phyloP scores from a whole-genome alignment of 2,329 filamentous ascomycete species.

The Exophiala sideris region DNA sequence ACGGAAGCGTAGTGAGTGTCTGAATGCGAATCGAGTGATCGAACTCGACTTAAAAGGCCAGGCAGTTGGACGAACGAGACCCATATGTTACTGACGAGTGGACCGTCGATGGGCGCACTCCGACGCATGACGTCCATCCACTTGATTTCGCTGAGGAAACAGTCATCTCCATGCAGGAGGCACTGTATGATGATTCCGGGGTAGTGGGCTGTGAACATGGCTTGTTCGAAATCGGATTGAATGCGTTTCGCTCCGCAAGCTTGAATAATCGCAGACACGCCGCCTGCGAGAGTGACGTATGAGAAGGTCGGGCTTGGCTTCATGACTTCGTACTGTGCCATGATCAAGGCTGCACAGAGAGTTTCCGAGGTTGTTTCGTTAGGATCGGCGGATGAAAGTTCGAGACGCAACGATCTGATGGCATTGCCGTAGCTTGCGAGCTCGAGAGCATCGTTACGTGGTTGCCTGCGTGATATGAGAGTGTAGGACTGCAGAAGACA shows the following conservation, averaged over 20 bases:
- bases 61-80: neutral
- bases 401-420: constrained; percentile 1
- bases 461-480: neutral
- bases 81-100: neutral
- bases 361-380: constrained; percentile 2
- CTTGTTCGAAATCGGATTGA: constrained; percentile 2
- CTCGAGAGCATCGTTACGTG: constrained; percentile 1
- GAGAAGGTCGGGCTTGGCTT: neutral
- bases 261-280: constrained; percentile 5
- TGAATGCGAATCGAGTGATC: neutral
- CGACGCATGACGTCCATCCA: constrained; percentile 3
- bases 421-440: constrained; percentile 1
- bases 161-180: constrained; percentile 1
- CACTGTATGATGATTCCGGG: constrained; percentile 6
- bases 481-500: constrained; percentile 6
- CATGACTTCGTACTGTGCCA: constrained; percentile 7
- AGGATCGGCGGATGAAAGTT: neutral
- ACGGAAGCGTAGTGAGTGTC: neutral
- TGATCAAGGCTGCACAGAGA: constrained; percentile 4
- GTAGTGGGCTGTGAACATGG: constrained; percentile 6
- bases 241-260: constrained; percentile 1
- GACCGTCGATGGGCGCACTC: neutral
- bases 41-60: neutral
- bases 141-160: constrained; percentile 1
- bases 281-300: constrained; percentile 5